These are phyloP conservation scores for cucumber (Cucumis sativus) DNA, from an alignment of 306 rosid genomes.

Conservation along the genomic window DNA sequence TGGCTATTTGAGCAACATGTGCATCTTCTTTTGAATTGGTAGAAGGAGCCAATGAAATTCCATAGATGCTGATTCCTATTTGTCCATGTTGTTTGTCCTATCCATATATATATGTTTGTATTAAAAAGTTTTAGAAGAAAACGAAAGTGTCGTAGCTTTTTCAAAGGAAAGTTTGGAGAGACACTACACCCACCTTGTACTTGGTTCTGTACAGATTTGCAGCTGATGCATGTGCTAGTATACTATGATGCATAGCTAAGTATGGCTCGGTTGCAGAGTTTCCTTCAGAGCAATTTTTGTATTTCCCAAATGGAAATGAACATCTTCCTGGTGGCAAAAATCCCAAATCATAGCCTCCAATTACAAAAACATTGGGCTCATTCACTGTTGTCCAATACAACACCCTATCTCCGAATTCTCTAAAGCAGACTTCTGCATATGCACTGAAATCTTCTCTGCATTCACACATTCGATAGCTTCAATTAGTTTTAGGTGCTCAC, in stretches of 20 bases:
- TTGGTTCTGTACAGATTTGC: constrained; percentile 31
- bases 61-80: constrained; percentile 35
- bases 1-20: constrained; percentile 25
- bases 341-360: constrained; percentile 35
- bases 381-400: constrained; percentile 44
- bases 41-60: constrained; percentile 21
- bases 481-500: too few relatives aligned
- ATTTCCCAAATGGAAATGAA: constrained; percentile 38
- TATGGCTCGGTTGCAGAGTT: constrained; percentile 57
- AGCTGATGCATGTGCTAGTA: constrained; percentile 32
- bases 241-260: constrained; percentile 35
- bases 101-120: neutral
- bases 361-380: constrained; percentile 38
- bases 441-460: constrained; percentile 58
- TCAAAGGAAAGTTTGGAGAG: too few relatives aligned
- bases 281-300: constrained; percentile 14
- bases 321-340: constrained; percentile 38
- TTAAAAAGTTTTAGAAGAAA: too few relatives aligned
- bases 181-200: constrained; percentile 14
- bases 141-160: too few relatives aligned
- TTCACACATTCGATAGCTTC: neutral
- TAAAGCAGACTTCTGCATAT: constrained; percentile 56
- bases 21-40: constrained; percentile 28
- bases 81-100: constrained; percentile 48
- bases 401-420: constrained; percentile 65